A percentile compares a stretch with the other conserved stretches of the same genome.
These are phyloP conservation scores for Sugiyamaella xylanicola DNA, from an alignment of 1,139 yeast genomes.

Conservation along the genomic window DNA sequence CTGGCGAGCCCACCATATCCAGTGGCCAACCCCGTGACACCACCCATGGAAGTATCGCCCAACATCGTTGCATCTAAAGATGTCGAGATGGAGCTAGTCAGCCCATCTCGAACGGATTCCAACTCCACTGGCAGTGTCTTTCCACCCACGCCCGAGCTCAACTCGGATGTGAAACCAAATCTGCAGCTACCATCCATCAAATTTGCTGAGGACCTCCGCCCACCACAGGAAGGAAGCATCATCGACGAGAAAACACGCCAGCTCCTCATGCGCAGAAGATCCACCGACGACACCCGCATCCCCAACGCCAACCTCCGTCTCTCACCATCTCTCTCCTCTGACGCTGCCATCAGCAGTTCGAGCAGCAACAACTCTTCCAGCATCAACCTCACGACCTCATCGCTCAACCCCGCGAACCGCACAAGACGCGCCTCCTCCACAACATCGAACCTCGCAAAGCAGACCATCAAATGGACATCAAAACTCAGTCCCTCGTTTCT, in stretches of 20 bases:
- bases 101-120: neutral
- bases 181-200: slow-evolving; percentile 15
- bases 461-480: slow-evolving; percentile 23
- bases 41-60: neutral
- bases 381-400: neutral
- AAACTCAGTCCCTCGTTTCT: slow-evolving; percentile 21
- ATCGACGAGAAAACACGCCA: slow-evolving; percentile 5
- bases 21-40: neutral
- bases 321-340: slow-evolving; percentile 4
- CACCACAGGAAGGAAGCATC: neutral
- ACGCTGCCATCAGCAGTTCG: slow-evolving; percentile 12
- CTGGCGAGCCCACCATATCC: neutral
- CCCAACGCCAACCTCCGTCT: slow-evolving; percentile 3
- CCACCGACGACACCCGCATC: slow-evolving; percentile 13
- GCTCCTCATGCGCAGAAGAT: slow-evolving; percentile 8
- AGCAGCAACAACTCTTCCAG: slow-evolving; percentile 10
- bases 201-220: slow-evolving; percentile 2
- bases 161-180: neutral
- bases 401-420: neutral
- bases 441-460: slow-evolving; percentile 16
- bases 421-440: slow-evolving; percentile 14
- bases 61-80: neutral
- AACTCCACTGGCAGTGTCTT: neutral
- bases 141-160: neutral
- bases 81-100: neutral